Base-by-base conservation (phyloP, 2,329 filamentous ascomycete genomes). In the Arthrinium phaeospermum region DNA sequence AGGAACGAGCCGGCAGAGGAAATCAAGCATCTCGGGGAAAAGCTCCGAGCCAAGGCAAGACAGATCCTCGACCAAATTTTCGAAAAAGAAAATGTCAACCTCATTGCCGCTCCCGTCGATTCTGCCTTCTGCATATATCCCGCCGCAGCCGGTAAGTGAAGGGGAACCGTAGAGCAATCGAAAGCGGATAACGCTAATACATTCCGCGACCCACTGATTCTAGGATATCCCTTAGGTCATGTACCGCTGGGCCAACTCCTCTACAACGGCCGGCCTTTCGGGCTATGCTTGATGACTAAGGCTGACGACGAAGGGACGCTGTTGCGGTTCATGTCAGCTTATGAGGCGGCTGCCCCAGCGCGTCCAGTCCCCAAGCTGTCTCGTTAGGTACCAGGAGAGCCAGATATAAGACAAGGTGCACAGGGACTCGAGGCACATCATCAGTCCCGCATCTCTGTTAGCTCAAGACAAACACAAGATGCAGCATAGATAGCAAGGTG, bases 91-190 rank as follows among this genome's bases (percentile, higher is more conserved):
- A 27, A 67, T 1, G n/a, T 71, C 30, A 8, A 71, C n/a, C 19
- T 71, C 14, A 67, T 71, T 19, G 70, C 70, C 22, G 70, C 70
- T 16, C 70, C 70, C 8, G 61, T 45, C 0, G 70, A 71, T 37
- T 71, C 70, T 49, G n/a, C 70, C 19, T 37, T 71, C 45, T 64
- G 53, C 13, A 67, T 71, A 51, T 51, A 71, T 16, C 12, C 70
- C 24, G 70, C 70, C 22, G 53, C 30, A 71, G 70, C 70, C 14
- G 61, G 61, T 68, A 14, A 49, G 69, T 7, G 22, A 49, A 5
- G 22, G 22, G 46, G n/a, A 1, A 4, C 1, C 46, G 2, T 2
- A 7, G 12, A 8, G 19, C 16, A 2, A 13, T 13, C n/a, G 12
- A 27, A 22, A 22, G 30, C 16, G 8, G 22, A 6, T 10, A 27